A percentile compares a stretch with the other conserved stretches of the same genome.
phyloP scores from a whole-genome alignment of 169 alveolate species.

The Babesia sp. region DNA sequence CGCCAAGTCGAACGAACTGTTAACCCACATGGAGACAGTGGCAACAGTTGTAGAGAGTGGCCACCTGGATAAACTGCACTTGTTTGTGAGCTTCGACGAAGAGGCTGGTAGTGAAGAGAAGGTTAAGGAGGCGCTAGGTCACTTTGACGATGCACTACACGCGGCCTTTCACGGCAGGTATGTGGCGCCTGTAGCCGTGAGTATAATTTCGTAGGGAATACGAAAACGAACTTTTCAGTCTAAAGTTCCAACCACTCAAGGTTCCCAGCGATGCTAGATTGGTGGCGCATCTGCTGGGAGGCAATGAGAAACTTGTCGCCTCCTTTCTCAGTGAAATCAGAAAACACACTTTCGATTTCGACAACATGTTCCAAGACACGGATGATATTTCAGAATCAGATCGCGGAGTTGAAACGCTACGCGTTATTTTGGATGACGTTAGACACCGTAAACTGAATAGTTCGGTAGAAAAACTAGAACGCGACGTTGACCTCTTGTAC shows the following conservation, averaged over 20 bases:
- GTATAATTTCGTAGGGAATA: neutral
- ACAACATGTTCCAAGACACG: neutral
- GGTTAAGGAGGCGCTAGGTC: neutral
- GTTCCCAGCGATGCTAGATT: slow-evolving; percentile 19
- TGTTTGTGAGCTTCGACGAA: slow-evolving; percentile 28
- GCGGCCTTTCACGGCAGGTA: slow-evolving; percentile 27
- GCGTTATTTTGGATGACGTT: neutral
- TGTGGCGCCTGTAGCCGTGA: neutral
- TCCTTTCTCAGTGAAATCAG: neutral
- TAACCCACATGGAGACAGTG: slow-evolving; percentile 9
- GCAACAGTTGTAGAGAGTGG: slow-evolving; percentile 40
- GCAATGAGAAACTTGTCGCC: neutral
- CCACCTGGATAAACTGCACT: slow-evolving; percentile 2
- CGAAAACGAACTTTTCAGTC: neutral
- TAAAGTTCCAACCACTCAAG: neutral
- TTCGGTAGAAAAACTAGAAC: slow-evolving; percentile 21
- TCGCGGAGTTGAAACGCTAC: slow-evolving; percentile 5
- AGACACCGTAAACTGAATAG: neutral
- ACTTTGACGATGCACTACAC: slow-evolving; percentile 1
- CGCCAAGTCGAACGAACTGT: slow-evolving; percentile 10
- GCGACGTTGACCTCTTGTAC: slow-evolving; percentile 17
- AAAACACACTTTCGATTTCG: slow-evolving; percentile 1
- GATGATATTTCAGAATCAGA: neutral
- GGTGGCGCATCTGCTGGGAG: slow-evolving; percentile 43
- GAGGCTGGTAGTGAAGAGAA: neutral